A percentile compares a stretch with the other conserved stretches of the same genome.
phyloP scores from a whole-genome alignment of 1,139 yeast species.

The Zhuliangozyma parablackwelliae region DNA sequence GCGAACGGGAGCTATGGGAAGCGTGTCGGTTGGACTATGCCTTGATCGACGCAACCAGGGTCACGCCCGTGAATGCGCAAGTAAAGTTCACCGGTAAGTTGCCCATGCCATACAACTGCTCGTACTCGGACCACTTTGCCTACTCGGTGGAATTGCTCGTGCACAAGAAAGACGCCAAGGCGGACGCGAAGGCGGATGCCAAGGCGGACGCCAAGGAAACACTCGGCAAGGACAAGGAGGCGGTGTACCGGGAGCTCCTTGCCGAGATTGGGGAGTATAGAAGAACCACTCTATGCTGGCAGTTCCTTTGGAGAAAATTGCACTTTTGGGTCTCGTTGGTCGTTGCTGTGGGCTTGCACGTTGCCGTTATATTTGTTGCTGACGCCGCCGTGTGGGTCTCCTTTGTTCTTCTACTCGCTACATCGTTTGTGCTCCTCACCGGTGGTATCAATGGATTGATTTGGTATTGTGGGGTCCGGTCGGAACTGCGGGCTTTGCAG shows the following conservation, averaged over 20 bases:
- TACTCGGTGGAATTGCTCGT: slow-evolving; percentile 53
- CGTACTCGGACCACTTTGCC: slow-evolving; percentile 93
- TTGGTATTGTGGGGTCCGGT: slow-evolving; percentile 72
- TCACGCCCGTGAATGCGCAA: slow-evolving; percentile 53
- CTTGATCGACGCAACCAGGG: slow-evolving; percentile 54
- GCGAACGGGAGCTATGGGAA: slow-evolving; percentile 53
- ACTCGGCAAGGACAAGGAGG: slow-evolving; percentile 14
- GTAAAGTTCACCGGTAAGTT: slow-evolving; percentile 72
- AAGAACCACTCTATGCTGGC: slow-evolving; percentile 51
- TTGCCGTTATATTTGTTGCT: slow-evolving; percentile 56
- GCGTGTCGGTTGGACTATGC: slow-evolving; percentile 94
- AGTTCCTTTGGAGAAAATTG: slow-evolving; percentile 56
- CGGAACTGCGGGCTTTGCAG: slow-evolving; percentile 69
- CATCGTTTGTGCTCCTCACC: slow-evolving; percentile 52
- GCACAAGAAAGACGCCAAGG: slow-evolving; percentile 7
- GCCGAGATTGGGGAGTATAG: slow-evolving; percentile 53
- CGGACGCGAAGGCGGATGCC: slow-evolving; percentile 2
- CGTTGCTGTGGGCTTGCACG: slow-evolving; percentile 28
- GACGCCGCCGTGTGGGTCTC: slow-evolving; percentile 13
- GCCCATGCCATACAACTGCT: slow-evolving; percentile 53
- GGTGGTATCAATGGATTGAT: slow-evolving; percentile 77
- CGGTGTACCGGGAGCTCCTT: slow-evolving; percentile 54
- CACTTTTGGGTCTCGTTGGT: slow-evolving; percentile 61
- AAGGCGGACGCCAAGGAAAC: not conserved
- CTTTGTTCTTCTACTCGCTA: slow-evolving; percentile 45